Evolutionary conservation across 371 early-diverging fungal genomes (phyloP), one percentile per base, ranked within the genome.

Genomic region (Mortierella sp.): DNA sequence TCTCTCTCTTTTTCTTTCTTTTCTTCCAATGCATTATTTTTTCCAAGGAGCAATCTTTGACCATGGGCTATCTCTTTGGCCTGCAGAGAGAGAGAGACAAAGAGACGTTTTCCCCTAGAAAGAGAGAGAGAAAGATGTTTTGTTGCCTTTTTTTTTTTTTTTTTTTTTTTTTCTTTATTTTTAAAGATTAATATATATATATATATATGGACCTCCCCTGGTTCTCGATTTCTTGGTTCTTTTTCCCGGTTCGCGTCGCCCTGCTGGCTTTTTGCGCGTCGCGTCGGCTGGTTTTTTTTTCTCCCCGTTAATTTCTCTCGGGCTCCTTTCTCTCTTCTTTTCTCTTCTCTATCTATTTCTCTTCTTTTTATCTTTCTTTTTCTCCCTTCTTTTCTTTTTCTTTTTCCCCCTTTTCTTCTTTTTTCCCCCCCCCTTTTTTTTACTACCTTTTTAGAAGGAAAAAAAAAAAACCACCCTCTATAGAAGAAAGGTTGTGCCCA

Each of bases 81-180:
- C n/a, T n/a, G n/a, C n/a, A n/a, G n/a, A n/a, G n/a, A n/a, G n/a
- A n/a, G n/a, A n/a, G n/a, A n/a, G n/a, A n/a, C n/a, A n/a, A n/a
- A n/a, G n/a, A n/a, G n/a, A n/a, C n/a, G n/a, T n/a, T n/a, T n/a
- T n/a, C n/a, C n/a, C n/a, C n/a, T n/a, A n/a, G n/a, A n/a, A n/a
- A n/a, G n/a, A n/a, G n/a, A n/a, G n/a, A n/a, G n/a, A n/a, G n/a
- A 11, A 11, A 18, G 21, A 21, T 21, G 7, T 15, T 11, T 21
- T 15, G 3, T 57, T 53, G 55, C 37, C 15, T 9, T 57, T 58
- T 30, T 26, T 21, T 15, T 37, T 23, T 30, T 48, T 19, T 53
- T 16, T n/a, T 55, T 18, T 37, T 30, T 48, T 57, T 26, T 60
- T 68, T 43, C 29, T 57, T 52, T 30, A 18, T 26, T 25, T n/a